These are phyloP conservation scores for Metschnikowia colocasiae DNA, from an alignment of 805 yeast species.

Conservation along the genomic window DNA sequence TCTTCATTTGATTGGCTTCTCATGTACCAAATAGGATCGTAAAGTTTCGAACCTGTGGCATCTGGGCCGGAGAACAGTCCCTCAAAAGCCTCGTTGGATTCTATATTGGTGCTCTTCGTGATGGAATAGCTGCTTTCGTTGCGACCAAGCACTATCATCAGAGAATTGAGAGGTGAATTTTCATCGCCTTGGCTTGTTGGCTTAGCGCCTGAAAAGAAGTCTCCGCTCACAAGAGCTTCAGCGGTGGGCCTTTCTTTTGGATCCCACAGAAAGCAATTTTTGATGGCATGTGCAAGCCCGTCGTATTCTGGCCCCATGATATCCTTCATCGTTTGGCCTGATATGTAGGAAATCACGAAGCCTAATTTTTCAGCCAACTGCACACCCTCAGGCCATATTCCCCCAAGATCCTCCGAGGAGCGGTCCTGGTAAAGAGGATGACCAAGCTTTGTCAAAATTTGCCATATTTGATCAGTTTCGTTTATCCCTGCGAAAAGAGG, in stretches of 20 bases:
- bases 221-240: conserved; percentile 43
- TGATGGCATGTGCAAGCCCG: conserved; percentile 42
- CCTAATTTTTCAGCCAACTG: conserved; percentile 52
- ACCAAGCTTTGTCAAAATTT: conserved; percentile 66
- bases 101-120: neutral
- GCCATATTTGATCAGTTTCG: conserved; percentile 75
- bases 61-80: neutral
- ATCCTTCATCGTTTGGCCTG: conserved; percentile 39
- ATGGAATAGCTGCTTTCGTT: neutral
- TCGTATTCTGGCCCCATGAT: conserved; percentile 18
- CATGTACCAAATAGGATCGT: conserved; percentile 4
- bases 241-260: conserved; percentile 62
- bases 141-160: conserved; percentile 2
- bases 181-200: conserved; percentile 1
- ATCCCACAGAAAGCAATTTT: conserved; percentile 69
- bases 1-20: conserved; percentile 1
- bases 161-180: neutral
- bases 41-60: neutral
- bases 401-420: conserved; percentile 45
- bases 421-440: conserved; percentile 49
- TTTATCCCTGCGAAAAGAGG: conserved; percentile 84
- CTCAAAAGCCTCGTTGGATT: neutral
- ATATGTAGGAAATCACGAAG: conserved; percentile 51
- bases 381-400: conserved; percentile 67
- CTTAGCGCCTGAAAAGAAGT: conserved; percentile 51